Base-by-base conservation (phyloP, 1,139 yeast genomes). In the Suhomyces chickasaworum region DNA sequence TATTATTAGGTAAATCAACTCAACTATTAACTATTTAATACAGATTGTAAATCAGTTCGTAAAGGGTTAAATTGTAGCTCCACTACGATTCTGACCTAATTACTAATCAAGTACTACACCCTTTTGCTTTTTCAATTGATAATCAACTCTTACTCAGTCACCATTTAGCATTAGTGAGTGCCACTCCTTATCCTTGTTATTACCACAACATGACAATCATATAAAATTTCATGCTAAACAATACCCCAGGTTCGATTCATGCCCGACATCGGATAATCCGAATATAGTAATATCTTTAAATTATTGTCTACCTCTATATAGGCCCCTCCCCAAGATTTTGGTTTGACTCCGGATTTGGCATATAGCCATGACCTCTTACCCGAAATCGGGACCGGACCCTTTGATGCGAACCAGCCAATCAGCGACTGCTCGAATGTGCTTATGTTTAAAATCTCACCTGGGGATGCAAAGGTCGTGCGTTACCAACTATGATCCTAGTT, bases 391-490 rank as follows among this genome's bases (percentile, higher is more conserved):
- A 18, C 35, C 49, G 41, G 29, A 15, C 37, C 29, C 29, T 25
- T 25, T 10, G 3, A 4, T 3, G n/a, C n/a, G 13, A 8, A 25
- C 29, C 5, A 16, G 17, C 49, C 49, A 46, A 46, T 46, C 37
- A 42, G 5, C 16, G 12, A 18, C 4, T n/a, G 4, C 33, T 12
- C 7, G 34, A 31, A 32, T 39, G 10, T 23, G 49, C 49, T 46
- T 46, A 42, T 39, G 46, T 34, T 36, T 22, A 16, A 21, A 4
- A 15, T 30, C 22, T 30, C 21, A 21, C 32, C 49, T 46, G 49
- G 49, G 49, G 49, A 42, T 30, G 35, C n/a, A 3, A n/a, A 1
- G 43, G 45, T 39, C 38, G 49, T 42, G 49, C 45, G 36, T 27
- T 7, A n/a, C 39, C 31, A 15, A 10, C 18, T 12, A 13, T 15